Evolutionary conservation across 1,139 yeast species (phyloP).

Genomic region (Saccharomyces hybrid): DNA sequence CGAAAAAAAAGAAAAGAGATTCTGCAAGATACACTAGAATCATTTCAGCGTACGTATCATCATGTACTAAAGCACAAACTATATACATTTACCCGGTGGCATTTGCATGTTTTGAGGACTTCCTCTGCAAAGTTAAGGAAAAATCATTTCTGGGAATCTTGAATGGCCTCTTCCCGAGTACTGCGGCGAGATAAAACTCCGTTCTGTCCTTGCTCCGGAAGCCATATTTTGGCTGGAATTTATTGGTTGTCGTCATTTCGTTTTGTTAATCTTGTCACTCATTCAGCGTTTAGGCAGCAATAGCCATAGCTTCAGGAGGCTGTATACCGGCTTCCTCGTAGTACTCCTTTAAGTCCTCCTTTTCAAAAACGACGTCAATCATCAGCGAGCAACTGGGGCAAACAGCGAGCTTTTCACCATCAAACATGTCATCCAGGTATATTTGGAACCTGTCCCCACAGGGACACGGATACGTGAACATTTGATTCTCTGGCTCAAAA

Average conservation of each 20-base stretch:
- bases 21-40: not conserved
- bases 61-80: not conserved
- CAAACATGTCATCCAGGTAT: slow-evolving; percentile 72
- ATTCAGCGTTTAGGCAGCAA: slow-evolving; percentile 7
- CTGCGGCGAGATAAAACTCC: not conserved
- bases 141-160: not conserved
- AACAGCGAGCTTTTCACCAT: slow-evolving; percentile 90
- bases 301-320: slow-evolving; percentile 27
- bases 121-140: not conserved
- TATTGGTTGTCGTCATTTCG: not conserved
- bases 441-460: slow-evolving; percentile 95
- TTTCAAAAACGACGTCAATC: slow-evolving; percentile 85
- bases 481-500: slow-evolving; percentile 69
- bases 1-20: not conserved
- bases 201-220: not conserved
- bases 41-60: not conserved
- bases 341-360: slow-evolving; percentile 42
- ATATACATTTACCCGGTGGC: not conserved
- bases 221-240: not conserved
- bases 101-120: no score
- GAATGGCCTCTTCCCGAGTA: not conserved
- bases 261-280: not conserved
- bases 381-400: slow-evolving; percentile 94
- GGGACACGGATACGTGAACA: slow-evolving; percentile 95
- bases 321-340: slow-evolving; percentile 31